Conservation (phyloP, 2,329 filamentous ascomycete species). For the Fusarium nisikadoi region DNA sequence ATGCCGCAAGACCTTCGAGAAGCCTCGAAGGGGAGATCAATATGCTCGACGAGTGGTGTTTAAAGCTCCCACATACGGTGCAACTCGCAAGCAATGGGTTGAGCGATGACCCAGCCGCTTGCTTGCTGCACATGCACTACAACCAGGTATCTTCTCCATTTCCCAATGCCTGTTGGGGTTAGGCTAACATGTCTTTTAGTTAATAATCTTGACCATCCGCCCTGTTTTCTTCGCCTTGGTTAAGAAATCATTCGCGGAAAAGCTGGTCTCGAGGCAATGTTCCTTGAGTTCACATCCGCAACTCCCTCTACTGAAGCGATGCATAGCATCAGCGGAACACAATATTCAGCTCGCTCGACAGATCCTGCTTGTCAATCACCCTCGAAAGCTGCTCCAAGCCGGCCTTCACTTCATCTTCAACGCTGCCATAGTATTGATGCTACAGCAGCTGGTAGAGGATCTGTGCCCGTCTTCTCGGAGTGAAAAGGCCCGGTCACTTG, state of each 20-base stretch:
- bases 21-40: conserved; percentile 54
- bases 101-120: conserved; percentile 55
- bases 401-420: conserved; percentile 63
- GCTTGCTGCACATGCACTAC: conserved; percentile 60
- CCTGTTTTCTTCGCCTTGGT: conserved; percentile 60
- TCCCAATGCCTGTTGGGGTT: not conserved
- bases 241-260: conserved; percentile 58
- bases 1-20: conserved; percentile 40
- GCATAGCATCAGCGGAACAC: conserved; percentile 56
- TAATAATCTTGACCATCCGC: conserved; percentile 60
- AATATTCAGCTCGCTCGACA: conserved; percentile 59
- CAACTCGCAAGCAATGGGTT: conserved; percentile 50
- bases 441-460: conserved; percentile 56
- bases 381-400: conserved; percentile 55
- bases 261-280: conserved; percentile 47
- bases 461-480: conserved; percentile 43
- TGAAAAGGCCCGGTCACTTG: conserved; percentile 37
- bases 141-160: conserved; percentile 49
- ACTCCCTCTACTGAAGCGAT: conserved; percentile 50
- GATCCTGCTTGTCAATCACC: conserved; percentile 50
- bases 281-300: conserved; percentile 39
- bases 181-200: conserved; percentile 37
- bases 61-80: conserved; percentile 51
- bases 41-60: conserved; percentile 56
- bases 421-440: conserved; percentile 59